phyloP scores from a whole-genome alignment of 1,139 yeast genomes.

The Pichia sp. region DNA sequence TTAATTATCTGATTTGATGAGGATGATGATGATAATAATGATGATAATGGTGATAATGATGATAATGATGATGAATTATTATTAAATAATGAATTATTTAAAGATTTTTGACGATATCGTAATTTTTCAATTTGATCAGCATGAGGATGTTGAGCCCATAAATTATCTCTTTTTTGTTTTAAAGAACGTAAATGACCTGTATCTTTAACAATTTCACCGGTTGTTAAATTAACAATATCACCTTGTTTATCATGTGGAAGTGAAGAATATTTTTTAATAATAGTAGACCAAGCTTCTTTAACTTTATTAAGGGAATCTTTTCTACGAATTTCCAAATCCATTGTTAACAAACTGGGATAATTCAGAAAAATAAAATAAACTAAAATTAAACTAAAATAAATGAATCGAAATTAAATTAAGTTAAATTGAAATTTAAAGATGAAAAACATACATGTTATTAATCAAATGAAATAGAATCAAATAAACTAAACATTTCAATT shows the following conservation, averaged over 20 bases:
- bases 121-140: neutral
- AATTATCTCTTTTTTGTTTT: slow-evolving; percentile 1
- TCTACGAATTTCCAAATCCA: slow-evolving; percentile 1
- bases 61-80: too few species aligned
- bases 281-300: slow-evolving; percentile 42
- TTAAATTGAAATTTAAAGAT: too few species aligned
- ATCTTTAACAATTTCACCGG: slow-evolving; percentile 55
- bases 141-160: slow-evolving; percentile 2
- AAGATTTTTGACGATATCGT: too few species aligned
- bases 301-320: slow-evolving; percentile 20
- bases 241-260: slow-evolving; percentile 50
- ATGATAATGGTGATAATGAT: neutral
- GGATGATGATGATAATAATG: neutral
- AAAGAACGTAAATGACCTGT: slow-evolving; percentile 54
- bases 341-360: too few species aligned
- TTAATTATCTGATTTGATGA: neutral
- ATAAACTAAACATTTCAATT: neutral
- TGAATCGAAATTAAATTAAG: too few species aligned
- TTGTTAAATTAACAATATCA: slow-evolving; percentile 56
- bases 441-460: too few species aligned
- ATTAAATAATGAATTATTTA: too few species aligned
- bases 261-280: slow-evolving; percentile 47
- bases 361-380: neutral
- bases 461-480: too few species aligned
- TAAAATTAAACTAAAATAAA: too few species aligned